Evolutionary conservation across 306 rosid species (phyloP), one percentile per base, ranked within the genome.

Genomic region (Pterocarpus macrocarpus): DNA sequence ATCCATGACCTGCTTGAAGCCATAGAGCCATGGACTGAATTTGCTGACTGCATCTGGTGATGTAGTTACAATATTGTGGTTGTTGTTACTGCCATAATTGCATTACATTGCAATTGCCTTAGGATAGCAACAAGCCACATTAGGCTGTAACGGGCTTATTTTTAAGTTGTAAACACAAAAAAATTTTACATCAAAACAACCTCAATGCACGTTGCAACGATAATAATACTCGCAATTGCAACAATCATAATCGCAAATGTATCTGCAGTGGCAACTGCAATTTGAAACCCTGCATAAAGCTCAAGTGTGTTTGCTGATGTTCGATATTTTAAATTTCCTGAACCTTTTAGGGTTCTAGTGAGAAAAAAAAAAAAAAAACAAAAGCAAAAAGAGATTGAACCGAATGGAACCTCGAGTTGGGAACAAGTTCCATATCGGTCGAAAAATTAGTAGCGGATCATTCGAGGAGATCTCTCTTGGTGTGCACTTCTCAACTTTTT

Each of bases 381-480:
- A n/a, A n/a, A n/a, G n/a, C 4, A 43, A 43, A 8, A 52, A 16
- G 2, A 16, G 30, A 4, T 55, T 55, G 61, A 55, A 8, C 61
- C 34, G 65, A 64, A 93, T 95, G 99, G 99, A 95, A 84, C 88
- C 99, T 62, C 94, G 96, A 78, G 91, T 95, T 81, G 99, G 94
- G 56, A 94, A 93, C 72, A 93, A 92, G 86, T 93, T 95, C 77
- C 95, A 95, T 59, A 97, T 95, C 76, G 98, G 99, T 57, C 89
- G 98, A 72, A 95, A 95, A 86, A 95, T 95, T 90, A 98, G 99
- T 39, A 95, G 99, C 45, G 99, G 99, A 87, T 95, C 98, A 41
- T 95, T 95, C 47, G 98, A 98, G 32, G 99, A 95, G 93, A 95
- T 95, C 93, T 95, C 91, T 87, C 93, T 93, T 35, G 99, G 99